A percentile compares a stretch with the other conserved stretches of the same genome.
Evolutionary conservation across 768 basidiomycete species (phyloP).

Genomic region (Lactarius psammicola): DNA sequence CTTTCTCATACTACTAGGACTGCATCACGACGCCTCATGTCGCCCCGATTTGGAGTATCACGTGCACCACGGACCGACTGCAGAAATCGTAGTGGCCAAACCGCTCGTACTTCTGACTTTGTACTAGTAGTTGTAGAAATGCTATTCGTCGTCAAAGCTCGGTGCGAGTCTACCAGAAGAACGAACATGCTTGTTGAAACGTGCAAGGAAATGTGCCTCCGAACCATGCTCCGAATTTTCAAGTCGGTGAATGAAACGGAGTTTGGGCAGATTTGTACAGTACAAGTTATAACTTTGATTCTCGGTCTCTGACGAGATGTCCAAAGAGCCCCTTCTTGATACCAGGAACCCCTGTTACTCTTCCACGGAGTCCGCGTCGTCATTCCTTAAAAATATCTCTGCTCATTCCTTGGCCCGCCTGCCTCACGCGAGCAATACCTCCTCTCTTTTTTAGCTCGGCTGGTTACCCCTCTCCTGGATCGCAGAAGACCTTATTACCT

Average conservation of each 20-base stretch:
- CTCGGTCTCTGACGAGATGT: neutral
- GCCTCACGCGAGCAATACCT: slow-evolving; percentile 25
- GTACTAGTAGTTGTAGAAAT: neutral
- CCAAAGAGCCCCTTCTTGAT: slow-evolving; percentile 9
- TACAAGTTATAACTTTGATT: neutral
- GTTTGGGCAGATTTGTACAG: neutral
- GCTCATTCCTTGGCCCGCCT: slow-evolving; percentile 15
- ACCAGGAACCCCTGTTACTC: slow-evolving; percentile 21
- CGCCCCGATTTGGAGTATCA: neutral
- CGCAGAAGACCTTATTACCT: neutral
- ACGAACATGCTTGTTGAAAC: too few relatives aligned
- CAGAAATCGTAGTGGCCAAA: too few relatives aligned
- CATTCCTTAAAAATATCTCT: slow-evolving; percentile 15
- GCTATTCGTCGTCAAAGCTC: too few relatives aligned
- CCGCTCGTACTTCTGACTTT: too few relatives aligned
- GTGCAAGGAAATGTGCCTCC: neutral
- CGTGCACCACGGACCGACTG: neutral
- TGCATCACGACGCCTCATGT: too few relatives aligned
- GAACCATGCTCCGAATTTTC: too few relatives aligned
- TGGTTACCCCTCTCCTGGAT: slow-evolving; percentile 19
- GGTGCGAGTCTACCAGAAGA: too few relatives aligned
- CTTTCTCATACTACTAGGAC: too few relatives aligned
- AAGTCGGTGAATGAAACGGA: slow-evolving; percentile 12
- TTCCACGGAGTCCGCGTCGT: slow-evolving; percentile 10
- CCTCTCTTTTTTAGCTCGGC: slow-evolving; percentile 22